These are phyloP conservation scores for Onygenales sp. DNA, from an alignment of 2,329 filamentous ascomycete species.

Conservation along the genomic window DNA sequence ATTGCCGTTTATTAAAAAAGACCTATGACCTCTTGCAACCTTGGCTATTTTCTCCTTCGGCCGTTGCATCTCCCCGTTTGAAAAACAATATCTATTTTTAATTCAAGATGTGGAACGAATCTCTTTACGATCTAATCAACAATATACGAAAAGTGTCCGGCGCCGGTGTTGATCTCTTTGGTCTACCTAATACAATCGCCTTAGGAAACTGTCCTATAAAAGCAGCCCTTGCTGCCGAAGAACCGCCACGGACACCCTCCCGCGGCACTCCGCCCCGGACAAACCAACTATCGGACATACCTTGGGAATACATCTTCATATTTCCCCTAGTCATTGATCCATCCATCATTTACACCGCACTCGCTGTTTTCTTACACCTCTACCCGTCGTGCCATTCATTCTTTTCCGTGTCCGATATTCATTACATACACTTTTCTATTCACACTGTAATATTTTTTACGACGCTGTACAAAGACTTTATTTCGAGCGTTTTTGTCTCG, in stretches of 20 bases:
- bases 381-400: background rate
- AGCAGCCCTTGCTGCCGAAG: too few species aligned
- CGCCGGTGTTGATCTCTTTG: background rate
- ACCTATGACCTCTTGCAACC: slow-evolving; percentile 1
- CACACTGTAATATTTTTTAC: background rate
- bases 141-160: background rate
- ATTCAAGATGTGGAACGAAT: background rate
- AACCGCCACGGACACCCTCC: too few species aligned
- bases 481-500: background rate
- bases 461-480: background rate
- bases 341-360: too few species aligned
- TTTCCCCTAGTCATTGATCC: too few species aligned
- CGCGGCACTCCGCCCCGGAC: too few species aligned
- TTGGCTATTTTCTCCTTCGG: slow-evolving; percentile 4
- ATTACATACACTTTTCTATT: background rate
- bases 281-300: too few species aligned
- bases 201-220: too few species aligned
- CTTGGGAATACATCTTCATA: too few species aligned
- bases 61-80: background rate
- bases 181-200: background rate
- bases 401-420: background rate
- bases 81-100: background rate
- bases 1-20: slow-evolving; percentile 13
- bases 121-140: background rate
- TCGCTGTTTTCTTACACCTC: background rate